These are phyloP conservation scores for Blastobotrys chiropterorum DNA, from an alignment of 805 yeast species.

Conservation along the genomic window DNA sequence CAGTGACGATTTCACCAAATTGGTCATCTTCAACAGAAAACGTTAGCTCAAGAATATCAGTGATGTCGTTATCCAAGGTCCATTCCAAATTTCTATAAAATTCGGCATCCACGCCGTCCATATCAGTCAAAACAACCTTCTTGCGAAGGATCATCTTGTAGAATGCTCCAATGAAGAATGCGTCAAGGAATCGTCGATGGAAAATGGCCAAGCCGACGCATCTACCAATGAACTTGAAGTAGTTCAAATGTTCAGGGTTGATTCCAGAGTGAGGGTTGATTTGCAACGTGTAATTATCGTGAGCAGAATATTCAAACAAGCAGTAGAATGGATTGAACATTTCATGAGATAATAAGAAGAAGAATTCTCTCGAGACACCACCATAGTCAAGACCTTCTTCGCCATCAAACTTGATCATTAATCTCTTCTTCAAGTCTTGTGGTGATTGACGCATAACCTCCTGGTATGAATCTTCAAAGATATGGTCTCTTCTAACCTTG, in stretches of 20 bases:
- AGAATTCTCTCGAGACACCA: constrained; percentile 97
- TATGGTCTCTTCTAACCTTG: constrained; percentile 93
- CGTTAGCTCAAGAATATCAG: constrained; percentile 78
- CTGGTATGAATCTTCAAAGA: constrained; percentile 95
- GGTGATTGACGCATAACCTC: constrained; percentile 99
- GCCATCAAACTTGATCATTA: constrained; percentile 98
- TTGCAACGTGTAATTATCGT: constrained; percentile 95
- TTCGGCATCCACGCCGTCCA: constrained; percentile 99
- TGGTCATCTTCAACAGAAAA: constrained; percentile 84
- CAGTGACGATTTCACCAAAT: constrained; percentile 85
- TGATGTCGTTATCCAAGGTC: constrained; percentile 92
- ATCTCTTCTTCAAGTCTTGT: constrained; percentile 92
- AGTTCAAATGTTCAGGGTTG: constrained; percentile 96
- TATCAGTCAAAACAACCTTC: constrained; percentile 90
- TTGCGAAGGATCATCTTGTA: constrained; percentile 96
- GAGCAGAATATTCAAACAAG: constrained; percentile 93
- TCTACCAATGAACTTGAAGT: constrained; percentile 97
- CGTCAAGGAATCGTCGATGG: constrained; percentile 96
- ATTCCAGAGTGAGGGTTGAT: constrained; percentile 96
- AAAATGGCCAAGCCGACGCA: constrained; percentile 97
- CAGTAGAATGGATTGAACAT: constrained; percentile 99
- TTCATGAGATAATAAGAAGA: constrained; percentile 93
- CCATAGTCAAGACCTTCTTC: constrained; percentile 99
- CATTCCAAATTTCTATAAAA: constrained; percentile 91
- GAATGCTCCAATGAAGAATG: constrained; percentile 96